A percentile compares a stretch with the other conserved stretches of the same genome.
phyloP scores from a whole-genome alignment of 1,139 yeast species.

The Wickerhamomyces sp. region DNA sequence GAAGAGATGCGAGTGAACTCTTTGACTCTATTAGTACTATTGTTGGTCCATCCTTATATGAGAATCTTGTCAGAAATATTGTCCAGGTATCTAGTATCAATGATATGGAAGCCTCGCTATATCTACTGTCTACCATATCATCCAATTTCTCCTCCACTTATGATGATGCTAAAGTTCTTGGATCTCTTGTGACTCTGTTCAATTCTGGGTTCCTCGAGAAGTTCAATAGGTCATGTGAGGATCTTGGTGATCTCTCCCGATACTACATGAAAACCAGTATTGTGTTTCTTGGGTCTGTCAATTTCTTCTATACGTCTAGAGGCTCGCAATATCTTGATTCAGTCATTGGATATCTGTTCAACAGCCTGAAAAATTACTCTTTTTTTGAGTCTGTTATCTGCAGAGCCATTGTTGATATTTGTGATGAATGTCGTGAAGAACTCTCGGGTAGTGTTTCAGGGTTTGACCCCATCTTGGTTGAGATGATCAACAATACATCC shows the following conservation, averaged over 20 bases:
- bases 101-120: constrained; percentile 68
- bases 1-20: constrained; percentile 72
- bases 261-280: constrained; percentile 41
- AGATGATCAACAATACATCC: constrained; percentile 42
- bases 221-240: constrained; percentile 1
- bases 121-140: constrained; percentile 40
- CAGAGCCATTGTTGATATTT: constrained; percentile 53
- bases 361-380: constrained; percentile 29
- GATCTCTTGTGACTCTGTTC: constrained; percentile 26
- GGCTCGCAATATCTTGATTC: constrained; percentile 39
- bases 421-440: constrained; percentile 53
- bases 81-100: constrained; percentile 30
- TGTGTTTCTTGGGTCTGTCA: constrained; percentile 48
- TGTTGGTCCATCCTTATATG: constrained; percentile 52
- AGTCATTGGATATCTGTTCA: constrained; percentile 47
- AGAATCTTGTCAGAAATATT: constrained; percentile 43
- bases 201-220: constrained; percentile 23
- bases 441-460: constrained; percentile 44
- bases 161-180: constrained; percentile 20
- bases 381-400: constrained; percentile 38
- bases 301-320: constrained; percentile 43
- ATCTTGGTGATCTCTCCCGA: constrained; percentile 12
- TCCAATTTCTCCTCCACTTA: constrained; percentile 36
- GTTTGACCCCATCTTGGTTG: constrained; percentile 47
- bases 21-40: constrained; percentile 66